Evolutionary conservation across 106 monocot genomes (phyloP), one percentile per base, ranked within the genome.

Genomic region (Xerophyta viscosa): DNA sequence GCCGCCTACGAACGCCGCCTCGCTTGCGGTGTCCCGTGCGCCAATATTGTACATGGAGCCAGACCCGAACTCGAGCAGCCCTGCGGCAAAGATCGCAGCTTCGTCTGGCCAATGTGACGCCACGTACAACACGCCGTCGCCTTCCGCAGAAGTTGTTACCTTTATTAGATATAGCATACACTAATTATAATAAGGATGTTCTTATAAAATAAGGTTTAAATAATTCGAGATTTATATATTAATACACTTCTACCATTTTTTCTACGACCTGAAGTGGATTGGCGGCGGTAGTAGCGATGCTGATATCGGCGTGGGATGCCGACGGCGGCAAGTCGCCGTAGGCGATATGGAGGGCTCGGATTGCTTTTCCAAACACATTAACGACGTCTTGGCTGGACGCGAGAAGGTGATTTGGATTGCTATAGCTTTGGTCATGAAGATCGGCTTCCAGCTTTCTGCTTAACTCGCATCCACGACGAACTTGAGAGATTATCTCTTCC

Each of bases 401-500:
- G 0, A 50, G 25, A 29, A 67, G 58, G 41, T 4, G 15, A 0
- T 43, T 41, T 23, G 58, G 67, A 10, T 51, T 27, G 57, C 8
- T 51, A 0, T n/a, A n/a, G n/a, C 20, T 20, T 0, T 17, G 3
- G 19, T n/a, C 9, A 21, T 37, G 6, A 29, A 67, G 58, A n/a
- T 12, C 18, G 22, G 14, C 6, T 28, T 67, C 67, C 3, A 67
- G 41, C 0, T 59, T 50, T 18, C 25, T 27, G 41, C 41, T 50
- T 2, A 58, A 42, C 14, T 24, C 23, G 67, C 67, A 67, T 12
- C 58, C 67, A 27, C 41, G 20, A 3, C 27, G 58, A 27, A 67
- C 26, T 15, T 43, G 50, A 31, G 10, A 12, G 8, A 67, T 10
- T 39, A 39, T 22, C 6, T 51, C 51, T 22, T 67, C 67, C 67